Base-by-base conservation (phyloP, 345 rosid genomes). In the Nephelium lappaceum region DNA sequence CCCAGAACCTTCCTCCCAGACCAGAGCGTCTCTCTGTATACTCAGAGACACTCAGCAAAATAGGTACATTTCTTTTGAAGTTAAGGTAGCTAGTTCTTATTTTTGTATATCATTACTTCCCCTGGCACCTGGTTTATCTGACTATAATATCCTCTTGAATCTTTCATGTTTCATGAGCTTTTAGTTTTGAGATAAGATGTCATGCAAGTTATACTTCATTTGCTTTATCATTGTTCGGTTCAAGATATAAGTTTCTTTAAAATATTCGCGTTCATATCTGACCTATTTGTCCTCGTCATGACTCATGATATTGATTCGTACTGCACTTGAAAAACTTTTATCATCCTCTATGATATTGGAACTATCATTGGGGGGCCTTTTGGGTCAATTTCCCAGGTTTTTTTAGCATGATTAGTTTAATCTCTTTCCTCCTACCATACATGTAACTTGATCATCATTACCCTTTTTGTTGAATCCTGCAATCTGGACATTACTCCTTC, bases 1-100 rank as follows among this genome's bases (percentile, higher is more conserved):
- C 81, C 21, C 81, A 67, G 67, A 89, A 85, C 79, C 90, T 85
- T 69, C 93, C 97, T 77, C 90, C 91, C 47, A 85, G 88, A 82
- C 90, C 87, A 31, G 89, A 85, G 63, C 94, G 94, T 77, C 89
- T 96, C 51, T 88, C 90, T 39, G 75, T 74, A 6, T 96, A 93
- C 88, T 87, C 93, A 0, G 71, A 75, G 72, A 87, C 87, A 82
- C 97, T 96, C 61, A 80, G 81, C 76, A 72, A 63, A 73, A 77
- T 86, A 82, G 98, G 99, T 78, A 77, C 77, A 18, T 58, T 62
- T 42, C 76, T 71, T 69, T 1, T 63, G 38, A 49, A 61, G 36
- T 47, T 51, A 5, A 39, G 62, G n/a, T 64, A 69, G 31, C 31
- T 68, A 41, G 11, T 24, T 69, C 57, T 71, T 60, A 1, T 24